Conservation (phyloP, 169 alveolate genomes). For the Plasmodium inui region DNA sequence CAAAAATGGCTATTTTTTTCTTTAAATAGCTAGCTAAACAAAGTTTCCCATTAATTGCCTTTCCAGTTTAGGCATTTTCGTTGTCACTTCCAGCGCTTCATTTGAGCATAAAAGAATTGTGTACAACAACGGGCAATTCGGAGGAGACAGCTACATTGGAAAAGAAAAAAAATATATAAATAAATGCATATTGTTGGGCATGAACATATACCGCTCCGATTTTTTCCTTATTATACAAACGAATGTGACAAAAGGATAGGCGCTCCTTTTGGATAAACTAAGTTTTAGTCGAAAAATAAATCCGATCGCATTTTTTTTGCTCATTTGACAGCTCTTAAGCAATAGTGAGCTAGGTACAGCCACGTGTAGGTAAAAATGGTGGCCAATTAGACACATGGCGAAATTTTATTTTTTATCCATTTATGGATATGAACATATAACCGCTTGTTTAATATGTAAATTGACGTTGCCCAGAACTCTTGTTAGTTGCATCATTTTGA, state of each 20-base stretch:
- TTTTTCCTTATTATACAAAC: neutral
- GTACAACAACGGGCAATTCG: neutral
- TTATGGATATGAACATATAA: neutral
- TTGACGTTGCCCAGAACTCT: conserved; percentile 1
- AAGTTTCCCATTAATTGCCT: neutral
- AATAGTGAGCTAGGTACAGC: neutral
- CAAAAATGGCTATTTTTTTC: neutral
- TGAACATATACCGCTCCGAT: neutral
- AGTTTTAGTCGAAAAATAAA: neutral
- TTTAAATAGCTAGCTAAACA: neutral
- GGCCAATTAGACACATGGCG: neutral
- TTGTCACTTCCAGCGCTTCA: neutral
- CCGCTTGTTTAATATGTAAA: neutral
- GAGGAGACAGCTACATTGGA: neutral
- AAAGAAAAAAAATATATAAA: neutral
- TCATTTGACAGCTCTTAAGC: neutral
- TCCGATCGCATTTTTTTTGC: neutral
- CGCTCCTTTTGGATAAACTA: neutral
- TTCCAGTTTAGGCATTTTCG: neutral
- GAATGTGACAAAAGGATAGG: neutral
- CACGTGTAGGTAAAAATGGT: neutral
- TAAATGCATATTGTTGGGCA: neutral
- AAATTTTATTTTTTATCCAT: neutral
- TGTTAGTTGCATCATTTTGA: neutral
- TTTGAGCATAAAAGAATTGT: neutral